phyloP scores from a whole-genome alignment of 1,284 basidiomycete genomes.

The Tilletia indica region DNA sequence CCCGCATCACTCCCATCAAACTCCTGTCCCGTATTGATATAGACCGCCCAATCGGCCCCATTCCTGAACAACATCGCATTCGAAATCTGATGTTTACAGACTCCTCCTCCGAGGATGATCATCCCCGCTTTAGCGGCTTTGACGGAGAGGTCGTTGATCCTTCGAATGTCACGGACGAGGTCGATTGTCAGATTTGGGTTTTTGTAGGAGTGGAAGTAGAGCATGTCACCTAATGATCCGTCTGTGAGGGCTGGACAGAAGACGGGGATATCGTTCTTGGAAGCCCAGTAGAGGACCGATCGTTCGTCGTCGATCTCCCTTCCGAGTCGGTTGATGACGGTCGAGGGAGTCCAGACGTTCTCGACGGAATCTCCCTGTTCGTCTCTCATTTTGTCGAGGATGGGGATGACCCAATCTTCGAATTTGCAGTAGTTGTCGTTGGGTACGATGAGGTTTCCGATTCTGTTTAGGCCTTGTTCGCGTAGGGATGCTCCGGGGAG shows the following conservation, averaged over 20 bases:
- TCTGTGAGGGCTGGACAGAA: constrained; percentile 98
- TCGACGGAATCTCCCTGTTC: constrained; percentile 74
- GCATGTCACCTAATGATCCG: constrained; percentile 97
- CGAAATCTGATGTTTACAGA: constrained; percentile 98
- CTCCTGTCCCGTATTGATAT: constrained; percentile 98
- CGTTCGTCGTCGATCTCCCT: constrained; percentile 96
- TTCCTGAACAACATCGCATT: constrained; percentile 97
- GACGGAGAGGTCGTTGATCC: constrained; percentile 84
- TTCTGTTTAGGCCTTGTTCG: constrained; percentile 84
- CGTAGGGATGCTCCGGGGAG: constrained; percentile 85
- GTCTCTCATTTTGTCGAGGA: constrained; percentile 82
- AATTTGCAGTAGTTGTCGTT: constrained; percentile 99
- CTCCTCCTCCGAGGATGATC: constrained; percentile 96
- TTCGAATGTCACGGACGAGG: constrained; percentile 89
- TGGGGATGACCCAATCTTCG: constrained; percentile 96
- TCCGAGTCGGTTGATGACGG: constrained; percentile 84
- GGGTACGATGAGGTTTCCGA: constrained; percentile 95
- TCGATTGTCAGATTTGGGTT: constrained; percentile 81
- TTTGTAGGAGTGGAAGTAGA: constrained; percentile 87
- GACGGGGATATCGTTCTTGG: constrained; percentile 90
- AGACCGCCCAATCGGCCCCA: constrained; percentile 95
- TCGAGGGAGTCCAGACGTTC: constrained; percentile 81
- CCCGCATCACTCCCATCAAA: constrained; percentile 98
- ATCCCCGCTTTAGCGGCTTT: constrained; percentile 91
- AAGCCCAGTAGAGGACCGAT: constrained; percentile 94